phyloP scores from a whole-genome alignment of 2,329 filamentous ascomycete species.

The Gaeumannomyces tritici region DNA sequence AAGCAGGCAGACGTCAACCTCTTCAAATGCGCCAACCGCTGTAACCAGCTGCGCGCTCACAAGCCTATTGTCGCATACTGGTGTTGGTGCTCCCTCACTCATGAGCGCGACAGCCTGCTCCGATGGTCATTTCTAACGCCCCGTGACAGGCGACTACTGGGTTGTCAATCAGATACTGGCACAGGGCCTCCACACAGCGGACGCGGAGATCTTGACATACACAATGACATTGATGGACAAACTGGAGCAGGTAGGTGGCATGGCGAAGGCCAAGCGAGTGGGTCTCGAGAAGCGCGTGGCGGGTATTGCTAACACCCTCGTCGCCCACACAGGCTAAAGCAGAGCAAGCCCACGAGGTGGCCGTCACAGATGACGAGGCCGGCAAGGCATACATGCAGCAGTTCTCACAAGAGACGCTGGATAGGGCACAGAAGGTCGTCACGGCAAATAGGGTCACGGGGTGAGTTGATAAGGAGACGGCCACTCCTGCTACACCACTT shows the following conservation, averaged over 20 bases:
- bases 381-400: constrained; percentile 91
- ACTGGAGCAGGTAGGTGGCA: constrained; percentile 58
- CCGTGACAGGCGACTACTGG: constrained; percentile 67
- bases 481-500: background rate
- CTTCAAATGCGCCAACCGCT: constrained; percentile 68
- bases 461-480: constrained; percentile 28
- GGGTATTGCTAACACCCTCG: background rate
- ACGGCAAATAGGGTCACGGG: constrained; percentile 74
- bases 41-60: constrained; percentile 70
- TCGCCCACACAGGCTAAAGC: background rate
- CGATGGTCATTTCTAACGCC: background rate
- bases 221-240: constrained; percentile 84
- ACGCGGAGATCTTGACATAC: constrained; percentile 70
- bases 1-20: constrained; percentile 68
- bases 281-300: background rate
- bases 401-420: constrained; percentile 83
- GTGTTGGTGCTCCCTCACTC: constrained; percentile 51
- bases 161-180: constrained; percentile 85
- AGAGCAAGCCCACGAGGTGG: background rate
- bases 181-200: constrained; percentile 66
- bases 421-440: constrained; percentile 73
- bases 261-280: no score
- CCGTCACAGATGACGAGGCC: constrained; percentile 69
- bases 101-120: background rate
- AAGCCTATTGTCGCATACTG: constrained; percentile 91